Base-by-base conservation (phyloP, 2,329 filamentous ascomycete genomes). In the Calonectria leucothoes region DNA sequence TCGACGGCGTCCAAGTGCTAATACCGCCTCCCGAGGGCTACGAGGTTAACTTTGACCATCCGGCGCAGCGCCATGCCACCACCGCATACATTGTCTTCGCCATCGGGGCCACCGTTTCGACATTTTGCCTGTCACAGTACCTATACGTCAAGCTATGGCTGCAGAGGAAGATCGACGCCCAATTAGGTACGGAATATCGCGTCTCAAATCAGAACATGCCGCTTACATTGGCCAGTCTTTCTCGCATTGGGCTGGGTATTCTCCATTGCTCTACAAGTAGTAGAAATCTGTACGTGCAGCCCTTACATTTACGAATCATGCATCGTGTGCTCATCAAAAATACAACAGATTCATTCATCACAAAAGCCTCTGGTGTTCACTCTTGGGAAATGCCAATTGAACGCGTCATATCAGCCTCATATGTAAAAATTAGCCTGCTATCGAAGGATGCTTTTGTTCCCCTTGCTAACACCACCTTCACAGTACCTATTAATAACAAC, bases 1-100 rank as follows among this genome's bases (percentile, higher is more conserved):
- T 79, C 7, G 74, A 80, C 69, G 80, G 81, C 57, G 76, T 80
- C 17, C 74, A 66, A 3, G 78, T 78, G 15, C 37, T 80, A 11
- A 51, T 81, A 7, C 64, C 70, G 48, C 78, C 82, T 11, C 82
- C 82, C 0, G 69, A 73, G 10, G 81, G 77, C n/a, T 83, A 83
- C 51, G 69, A 73, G 1, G 80, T 83, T 25, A 75, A 84, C 45
- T 83, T 84, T 37, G 78, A 78, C 8, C 72, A 82, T 52, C 83
- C 82, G 0, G 72, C 75, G 17, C 37, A 73, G 51, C 37, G 74
- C 52, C 59, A 33, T 51, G 27, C 74, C 3, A 70, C 61, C 72
- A 37, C 73, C 55, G 69, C 74, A 12, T 82, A 80, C 17, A 71
- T 76, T 33, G 55, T 81, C 4, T 82, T 80, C 52, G 80, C 73